Evolutionary conservation across 2,329 filamentous ascomycete species (phyloP), one percentile per base, ranked within the genome.

Genomic region (Teratosphaeria gauchensis): DNA sequence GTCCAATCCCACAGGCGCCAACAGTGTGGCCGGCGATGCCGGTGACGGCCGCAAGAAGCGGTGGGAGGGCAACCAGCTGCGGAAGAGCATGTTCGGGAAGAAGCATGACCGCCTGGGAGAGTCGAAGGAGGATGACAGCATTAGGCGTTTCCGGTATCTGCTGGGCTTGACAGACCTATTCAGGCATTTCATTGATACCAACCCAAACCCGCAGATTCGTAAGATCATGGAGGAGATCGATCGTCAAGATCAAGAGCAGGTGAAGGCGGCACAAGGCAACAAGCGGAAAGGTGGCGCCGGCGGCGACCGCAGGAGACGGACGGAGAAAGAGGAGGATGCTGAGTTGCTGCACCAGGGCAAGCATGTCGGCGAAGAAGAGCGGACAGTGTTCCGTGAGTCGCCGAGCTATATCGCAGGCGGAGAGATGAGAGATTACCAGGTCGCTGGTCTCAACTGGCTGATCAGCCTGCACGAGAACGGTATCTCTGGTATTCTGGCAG

Each of bases 401-500:
- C 94, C 94, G 12, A 76, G 86, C n/a, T 99, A 89, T 71, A 86
- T 99, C 63, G 77, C 95, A 16, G 88, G 80, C 56, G 86, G 94
- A 52, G 79, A 83, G 59, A 96, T 99, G 90, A 86, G 94, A 71
- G 94, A 99, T 74, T 99, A 99, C 75, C 94, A 99, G 74, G 81
- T 99, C 66, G 89, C 90, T 35, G 94, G 94, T 65, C 80, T 99
- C 65, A 99, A 99, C 74, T 99, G 94, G 94, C 82, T 99, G 53
- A 91, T 99, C 66, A 97, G 92, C 12, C 82, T 99, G 5, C 94
- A 99, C 69, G 94, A 99, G 75, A 99, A 99, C 69, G 94, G 94
- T 78, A 99, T 99, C 65, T 97, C 92, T 21, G 94, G 94, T 66
- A 99, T 99, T 63, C 79, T 99, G 55, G 94, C 94, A 61, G 94